Evolutionary conservation across 2,329 filamentous ascomycete species (phyloP).

Genomic region (Camptophora hylomeconis): DNA sequence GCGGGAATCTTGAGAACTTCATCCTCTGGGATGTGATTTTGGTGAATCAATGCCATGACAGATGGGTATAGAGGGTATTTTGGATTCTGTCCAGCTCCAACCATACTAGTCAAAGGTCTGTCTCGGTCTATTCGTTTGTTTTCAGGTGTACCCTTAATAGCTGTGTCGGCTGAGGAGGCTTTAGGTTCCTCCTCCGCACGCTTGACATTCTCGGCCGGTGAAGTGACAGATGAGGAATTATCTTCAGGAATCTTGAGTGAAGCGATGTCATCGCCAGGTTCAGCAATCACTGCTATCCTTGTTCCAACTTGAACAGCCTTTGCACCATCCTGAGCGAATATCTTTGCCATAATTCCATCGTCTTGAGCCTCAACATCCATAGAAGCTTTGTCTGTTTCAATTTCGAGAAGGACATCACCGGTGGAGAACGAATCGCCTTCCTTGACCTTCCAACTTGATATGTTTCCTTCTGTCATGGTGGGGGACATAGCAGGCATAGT

Average conservation of each 20-base stretch:
- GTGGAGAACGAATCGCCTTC: slow-evolving; percentile 70
- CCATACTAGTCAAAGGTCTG: slow-evolving; percentile 12
- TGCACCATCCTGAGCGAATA: slow-evolving; percentile 54
- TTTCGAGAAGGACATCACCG: slow-evolving; percentile 79
- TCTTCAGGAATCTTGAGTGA: slow-evolving; percentile 64
- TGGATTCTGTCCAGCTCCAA: slow-evolving; percentile 25
- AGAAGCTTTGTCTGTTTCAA: slow-evolving; percentile 86
- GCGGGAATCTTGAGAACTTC: slow-evolving; percentile 72
- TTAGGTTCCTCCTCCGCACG: slow-evolving; percentile 17
- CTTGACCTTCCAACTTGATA: slow-evolving; percentile 72
- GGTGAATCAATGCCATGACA: slow-evolving; percentile 66
- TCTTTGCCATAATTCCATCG: slow-evolving; percentile 75
- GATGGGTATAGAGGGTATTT: slow-evolving; percentile 53
- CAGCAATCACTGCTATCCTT: slow-evolving; percentile 72
- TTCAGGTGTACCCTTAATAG: slow-evolving; percentile 8
- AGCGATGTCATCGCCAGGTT: slow-evolving; percentile 65
- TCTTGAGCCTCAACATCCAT: slow-evolving; percentile 94
- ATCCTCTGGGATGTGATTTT: slow-evolving; percentile 61
- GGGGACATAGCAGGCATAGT: slow-evolving; percentile 84
- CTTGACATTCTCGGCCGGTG: slow-evolving; percentile 13
- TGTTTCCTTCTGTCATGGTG: slow-evolving; percentile 90
- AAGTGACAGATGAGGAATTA: slow-evolving; percentile 25
- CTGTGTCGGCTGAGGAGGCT: slow-evolving; percentile 5
- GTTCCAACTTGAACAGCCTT: slow-evolving; percentile 67
- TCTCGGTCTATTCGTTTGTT: slow-evolving; percentile 13